Evolutionary conservation across 257 asterid genomes (phyloP), one percentile per base, ranked within the genome.

Genomic region (Leonotis leonurus): DNA sequence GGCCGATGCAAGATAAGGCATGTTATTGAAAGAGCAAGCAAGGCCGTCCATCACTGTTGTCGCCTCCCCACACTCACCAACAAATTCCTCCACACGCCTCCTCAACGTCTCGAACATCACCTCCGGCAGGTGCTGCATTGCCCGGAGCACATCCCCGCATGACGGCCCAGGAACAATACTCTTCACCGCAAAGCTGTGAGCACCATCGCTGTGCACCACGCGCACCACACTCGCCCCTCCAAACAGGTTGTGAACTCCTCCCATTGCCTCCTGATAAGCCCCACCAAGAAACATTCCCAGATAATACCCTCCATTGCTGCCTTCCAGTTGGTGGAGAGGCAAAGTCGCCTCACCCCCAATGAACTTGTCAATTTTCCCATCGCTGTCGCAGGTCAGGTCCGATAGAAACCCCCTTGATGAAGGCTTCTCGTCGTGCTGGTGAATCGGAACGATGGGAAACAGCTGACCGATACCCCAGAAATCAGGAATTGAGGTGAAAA

Each of bases 401-500:
- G 97, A 93, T 3, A 93, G 41, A 36, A 82, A 69, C 0, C 91
- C 99, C 62, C 87, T 71, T 14, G 65, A 66, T 6, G 46, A 46
- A 20, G 97, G 99, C 78, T 65, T 80, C 26, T 93, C 97, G 0
- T 83, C 83, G 2, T 81, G 87, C 68, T 83, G 77, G 70, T 93
- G 97, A 64, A 93, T 89, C 2, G 99, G 97, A 41, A 93, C 56
- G 9, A 93, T 89, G 0, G 99, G 99, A 18, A 89, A 93, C 43
- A 93, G 70, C 82, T 93, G 96, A 13, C 73, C 83, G 4, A 93
- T 81, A 7, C 86, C 99, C 99, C 99, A 93, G 56, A 93, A 89
- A 75, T 93, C 99, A 13, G 97, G 99, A 57, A 93, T 79, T 0
- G 99, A 93, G 39, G 99, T 89, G 82, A 93, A 93, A 62, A 93